Evolutionary conservation across 768 basidiomycete genomes (phyloP).

Genomic region (Macrolepiota dolichaula): DNA sequence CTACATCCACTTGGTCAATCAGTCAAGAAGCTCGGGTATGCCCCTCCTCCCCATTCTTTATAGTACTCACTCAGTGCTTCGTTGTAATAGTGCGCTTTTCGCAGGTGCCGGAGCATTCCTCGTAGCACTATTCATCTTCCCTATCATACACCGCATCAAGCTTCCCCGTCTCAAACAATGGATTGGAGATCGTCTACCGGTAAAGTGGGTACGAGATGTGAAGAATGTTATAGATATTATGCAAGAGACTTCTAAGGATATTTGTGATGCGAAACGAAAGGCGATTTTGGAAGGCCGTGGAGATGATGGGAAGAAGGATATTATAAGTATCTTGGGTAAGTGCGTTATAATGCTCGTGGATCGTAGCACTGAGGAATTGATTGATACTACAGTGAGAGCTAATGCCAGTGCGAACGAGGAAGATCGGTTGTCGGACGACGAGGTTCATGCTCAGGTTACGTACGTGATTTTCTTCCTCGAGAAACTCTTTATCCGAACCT

Average conservation of each 20-base stretch:
- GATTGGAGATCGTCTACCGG: conserved; percentile 11
- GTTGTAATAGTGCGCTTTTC: background rate
- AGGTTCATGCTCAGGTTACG: conserved; percentile 33
- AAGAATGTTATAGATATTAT: conserved; percentile 33
- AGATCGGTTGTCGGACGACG: conserved; percentile 29
- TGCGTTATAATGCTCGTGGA: background rate
- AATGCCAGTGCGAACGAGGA: conserved; percentile 30
- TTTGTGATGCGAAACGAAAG: conserved; percentile 34
- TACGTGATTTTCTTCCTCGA: background rate
- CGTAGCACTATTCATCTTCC: background rate
- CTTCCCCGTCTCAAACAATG: conserved; percentile 7
- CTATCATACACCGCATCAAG: background rate
- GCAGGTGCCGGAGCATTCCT: background rate
- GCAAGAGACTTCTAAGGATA: conserved; percentile 29
- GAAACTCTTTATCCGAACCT: background rate
- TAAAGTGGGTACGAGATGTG: conserved; percentile 24
- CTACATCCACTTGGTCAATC: conserved; percentile 24
- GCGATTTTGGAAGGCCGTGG: conserved; percentile 27
- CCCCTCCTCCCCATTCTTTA: conserved; percentile 5
- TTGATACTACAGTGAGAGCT: conserved; percentile 33
- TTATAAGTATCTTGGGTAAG: conserved; percentile 42
- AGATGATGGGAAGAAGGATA: conserved; percentile 37
- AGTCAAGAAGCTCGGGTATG: conserved; percentile 28
- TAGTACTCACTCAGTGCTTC: background rate
- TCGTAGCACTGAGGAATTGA: background rate